Percentiles rank a stretch among this genome's conserved stretches.
Evolutionary conservation across 805 yeast species (phyloP).

Genomic region (Torulaspora indica): DNA sequence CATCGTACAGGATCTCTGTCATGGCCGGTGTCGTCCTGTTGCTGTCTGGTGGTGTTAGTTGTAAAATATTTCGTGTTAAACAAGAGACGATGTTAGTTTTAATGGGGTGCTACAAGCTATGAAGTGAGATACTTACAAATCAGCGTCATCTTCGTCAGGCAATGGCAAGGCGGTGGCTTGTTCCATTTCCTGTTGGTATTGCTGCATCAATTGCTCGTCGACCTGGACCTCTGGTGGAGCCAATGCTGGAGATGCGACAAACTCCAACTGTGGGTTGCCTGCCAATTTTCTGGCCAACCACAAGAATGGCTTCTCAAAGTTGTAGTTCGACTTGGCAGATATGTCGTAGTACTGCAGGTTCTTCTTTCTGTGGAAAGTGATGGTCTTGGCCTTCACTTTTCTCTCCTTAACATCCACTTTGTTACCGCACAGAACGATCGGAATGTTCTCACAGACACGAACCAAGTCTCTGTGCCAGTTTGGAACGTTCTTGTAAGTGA

Average conservation of each 20-base stretch:
- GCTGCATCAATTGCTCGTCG: slow-evolving; percentile 93
- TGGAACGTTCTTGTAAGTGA: slow-evolving; percentile 99
- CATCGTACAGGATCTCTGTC: slow-evolving; percentile 10
- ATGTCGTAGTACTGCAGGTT: slow-evolving; percentile 99
- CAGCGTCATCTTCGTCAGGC: slow-evolving; percentile 99
- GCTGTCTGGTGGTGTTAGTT: background rate
- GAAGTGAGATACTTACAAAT: slow-evolving; percentile 54
- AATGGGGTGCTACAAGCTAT: background rate
- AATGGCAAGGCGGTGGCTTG: slow-evolving; percentile 99
- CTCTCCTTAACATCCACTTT: slow-evolving; percentile 99
- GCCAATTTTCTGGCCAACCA: slow-evolving; percentile 99
- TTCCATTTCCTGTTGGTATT: slow-evolving; percentile 99
- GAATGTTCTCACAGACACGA: slow-evolving; percentile 99
- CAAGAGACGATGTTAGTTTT: slow-evolving; percentile 1
- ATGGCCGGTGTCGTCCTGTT: background rate
- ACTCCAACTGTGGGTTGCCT: slow-evolving; percentile 96
- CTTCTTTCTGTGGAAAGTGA: slow-evolving; percentile 99
- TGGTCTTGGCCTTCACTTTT: slow-evolving; percentile 99
- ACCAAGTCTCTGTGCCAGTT: slow-evolving; percentile 99
- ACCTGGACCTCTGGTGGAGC: slow-evolving; percentile 99
- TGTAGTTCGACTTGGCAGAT: slow-evolving; percentile 98
- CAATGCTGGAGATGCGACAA: slow-evolving; percentile 98
- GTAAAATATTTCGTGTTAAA: slow-evolving; percentile 1
- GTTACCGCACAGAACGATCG: slow-evolving; percentile 98
- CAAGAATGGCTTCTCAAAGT: slow-evolving; percentile 98